Evolutionary conservation across 495 filamentous ascomycete species (phyloP).

Genomic region (Xylaria castorea): DNA sequence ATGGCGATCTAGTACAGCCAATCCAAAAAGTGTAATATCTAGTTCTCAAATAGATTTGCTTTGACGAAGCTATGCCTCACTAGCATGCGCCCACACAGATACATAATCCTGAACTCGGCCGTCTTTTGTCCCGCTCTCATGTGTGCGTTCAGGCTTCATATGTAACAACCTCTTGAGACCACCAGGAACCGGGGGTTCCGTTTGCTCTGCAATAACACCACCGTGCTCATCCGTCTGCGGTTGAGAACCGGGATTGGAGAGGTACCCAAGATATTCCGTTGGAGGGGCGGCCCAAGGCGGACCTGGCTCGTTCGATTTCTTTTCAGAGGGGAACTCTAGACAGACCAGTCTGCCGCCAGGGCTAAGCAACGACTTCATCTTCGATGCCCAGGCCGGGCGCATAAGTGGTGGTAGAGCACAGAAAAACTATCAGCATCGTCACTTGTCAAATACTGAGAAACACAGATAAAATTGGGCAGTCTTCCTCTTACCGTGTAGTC

Average conservation of each 20-base stretch:
- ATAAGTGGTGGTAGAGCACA: slow-evolving; percentile 72
- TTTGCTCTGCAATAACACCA: slow-evolving; percentile 54
- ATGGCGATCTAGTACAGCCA: not conserved
- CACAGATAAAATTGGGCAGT: not conserved
- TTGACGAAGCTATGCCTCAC: not conserved
- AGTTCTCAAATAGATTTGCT: too few relatives aligned
- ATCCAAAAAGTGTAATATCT: not conserved
- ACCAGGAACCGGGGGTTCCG: slow-evolving; percentile 46
- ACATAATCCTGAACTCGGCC: slow-evolving; percentile 69
- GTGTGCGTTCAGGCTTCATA: slow-evolving; percentile 72
- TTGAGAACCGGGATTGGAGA: slow-evolving; percentile 69
- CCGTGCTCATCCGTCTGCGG: slow-evolving; percentile 66
- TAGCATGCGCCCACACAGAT: slow-evolving; percentile 54
- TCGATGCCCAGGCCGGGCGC: slow-evolving; percentile 72
- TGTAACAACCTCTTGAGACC: slow-evolving; percentile 66
- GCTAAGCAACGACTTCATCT: slow-evolving; percentile 68
- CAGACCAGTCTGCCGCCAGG: slow-evolving; percentile 71
- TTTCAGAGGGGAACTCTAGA: slow-evolving; percentile 80
- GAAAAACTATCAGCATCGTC: slow-evolving; percentile 62
- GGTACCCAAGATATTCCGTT: slow-evolving; percentile 69
- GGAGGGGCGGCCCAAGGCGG: slow-evolving; percentile 73
- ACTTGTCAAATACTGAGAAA: slow-evolving; percentile 12
- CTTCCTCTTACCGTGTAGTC: slow-evolving; percentile 75
- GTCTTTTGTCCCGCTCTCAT: slow-evolving; percentile 56
- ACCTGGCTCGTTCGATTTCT: slow-evolving; percentile 65